A percentile compares a stretch with the other conserved stretches of the same genome.
These are phyloP conservation scores for Aspergillus affinis DNA, from an alignment of 495 filamentous ascomycete species.

Conservation along the genomic window DNA sequence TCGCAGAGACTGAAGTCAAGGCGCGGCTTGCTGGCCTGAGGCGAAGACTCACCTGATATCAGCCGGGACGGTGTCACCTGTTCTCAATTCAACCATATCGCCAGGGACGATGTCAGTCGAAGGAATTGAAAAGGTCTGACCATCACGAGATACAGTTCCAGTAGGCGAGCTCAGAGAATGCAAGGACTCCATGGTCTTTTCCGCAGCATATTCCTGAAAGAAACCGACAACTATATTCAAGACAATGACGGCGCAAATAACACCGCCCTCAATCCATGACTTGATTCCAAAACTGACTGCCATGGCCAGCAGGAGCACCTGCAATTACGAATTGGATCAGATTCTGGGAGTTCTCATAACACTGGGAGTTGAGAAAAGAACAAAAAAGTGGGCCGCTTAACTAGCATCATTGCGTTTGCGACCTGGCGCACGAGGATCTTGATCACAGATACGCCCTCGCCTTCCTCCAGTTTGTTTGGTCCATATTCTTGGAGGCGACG, in stretches of 20 bases:
- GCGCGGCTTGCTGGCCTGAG: neutral
- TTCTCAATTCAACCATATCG: conserved; percentile 72
- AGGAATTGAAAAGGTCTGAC: conserved; percentile 50
- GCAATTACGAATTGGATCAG: conserved; percentile 25
- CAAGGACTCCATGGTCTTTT: conserved; percentile 75
- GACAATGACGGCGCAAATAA: conserved; percentile 62
- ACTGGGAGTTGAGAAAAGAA: conserved; percentile 1
- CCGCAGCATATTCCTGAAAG: conserved; percentile 67
- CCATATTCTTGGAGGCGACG: conserved; percentile 57
- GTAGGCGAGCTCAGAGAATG: conserved; percentile 62
- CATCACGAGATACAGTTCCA: conserved; percentile 54
- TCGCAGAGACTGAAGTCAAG: neutral
- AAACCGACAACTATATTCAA: conserved; percentile 70
- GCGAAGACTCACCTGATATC: conserved; percentile 49
- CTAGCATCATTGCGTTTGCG: conserved; percentile 68
- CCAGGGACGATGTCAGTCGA: conserved; percentile 59
- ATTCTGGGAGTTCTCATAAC: conserved; percentile 17
- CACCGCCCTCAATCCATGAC: conserved; percentile 70
- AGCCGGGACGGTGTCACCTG: conserved; percentile 80
- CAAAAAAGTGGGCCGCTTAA: conserved; percentile 23
- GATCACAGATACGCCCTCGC: conserved; percentile 54
- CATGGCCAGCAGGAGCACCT: conserved; percentile 70
- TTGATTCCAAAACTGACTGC: conserved; percentile 65
- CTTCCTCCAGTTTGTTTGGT: conserved; percentile 60
- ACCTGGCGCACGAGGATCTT: conserved; percentile 62